Base-by-base conservation (phyloP, 2,329 filamentous ascomycete species). In the Fusarium dlaminii region DNA sequence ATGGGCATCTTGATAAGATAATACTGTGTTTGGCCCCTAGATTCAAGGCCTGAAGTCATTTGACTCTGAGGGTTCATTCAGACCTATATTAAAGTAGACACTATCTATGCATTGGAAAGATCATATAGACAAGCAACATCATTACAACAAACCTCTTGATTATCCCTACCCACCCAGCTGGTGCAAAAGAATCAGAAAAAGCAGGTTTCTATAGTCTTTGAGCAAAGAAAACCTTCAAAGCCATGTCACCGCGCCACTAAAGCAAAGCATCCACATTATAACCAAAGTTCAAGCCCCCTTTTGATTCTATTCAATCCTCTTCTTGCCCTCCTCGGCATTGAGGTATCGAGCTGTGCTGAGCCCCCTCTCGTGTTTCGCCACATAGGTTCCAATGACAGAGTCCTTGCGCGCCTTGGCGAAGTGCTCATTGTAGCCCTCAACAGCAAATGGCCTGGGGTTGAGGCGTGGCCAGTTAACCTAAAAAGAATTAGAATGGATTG, bases 381-480 rank as follows among this genome's bases (percentile, higher is more conserved):
- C 81, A 70, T 97, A 89, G 20, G 89, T 85, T 7, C 96, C 96
- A 54, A 98, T 88, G 24, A 99, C 82, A 67, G 91, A 90, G 80
- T 97, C 94, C 80, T 96, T 95, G 74, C 92, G 88, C 18, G 95
- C 95, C 80, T 94, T 93, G 75, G 88, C 88, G 75, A 98, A 90
- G 59, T 96, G 94, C 77, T 98, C 95, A 78, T 94, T 91, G 82
- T 95, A 97, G 43, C 94, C 94, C 79, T 99, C 96, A 12, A 90
- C 89, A 6, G 94, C 95, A 83, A 93, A 97, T 6, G 94, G 90
- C 22, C 94, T 92, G 17, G 95, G 95, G 82, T 97, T 97, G 54
- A 99, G 90, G 81, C 97, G 98, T 15, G 96, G 96, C 96, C 97
- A 99, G 84, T 98, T 98, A 76, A 98, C 95, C 95, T 98, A 70